These are phyloP conservation scores for Onygena corvina DNA, from an alignment of 2,329 filamentous ascomycete species.

Conservation along the genomic window DNA sequence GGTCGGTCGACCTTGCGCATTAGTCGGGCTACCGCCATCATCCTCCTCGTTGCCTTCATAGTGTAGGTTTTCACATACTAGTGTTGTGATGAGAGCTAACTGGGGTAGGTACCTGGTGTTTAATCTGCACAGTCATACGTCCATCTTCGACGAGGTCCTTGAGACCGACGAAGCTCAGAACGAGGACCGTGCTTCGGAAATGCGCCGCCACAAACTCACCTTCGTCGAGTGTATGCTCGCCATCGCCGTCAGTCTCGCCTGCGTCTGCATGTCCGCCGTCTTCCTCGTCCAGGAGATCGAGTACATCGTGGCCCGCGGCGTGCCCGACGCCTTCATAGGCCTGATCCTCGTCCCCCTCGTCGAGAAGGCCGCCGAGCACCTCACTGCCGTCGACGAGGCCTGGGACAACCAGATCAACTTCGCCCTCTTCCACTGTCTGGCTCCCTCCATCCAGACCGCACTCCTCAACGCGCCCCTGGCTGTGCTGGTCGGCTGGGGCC, in stretches of 20 bases:
- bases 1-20: constrained; percentile 55
- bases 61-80: constrained; percentile 56
- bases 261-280: constrained; percentile 63
- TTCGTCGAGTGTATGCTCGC: constrained; percentile 53
- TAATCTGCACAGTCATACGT: constrained; percentile 61
- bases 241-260: constrained; percentile 55
- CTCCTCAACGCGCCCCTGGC: constrained; percentile 68
- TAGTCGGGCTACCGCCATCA: constrained; percentile 57
- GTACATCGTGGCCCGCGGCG: constrained; percentile 54
- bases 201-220: constrained; percentile 37
- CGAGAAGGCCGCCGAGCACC: constrained; percentile 68
- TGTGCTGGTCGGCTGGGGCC: constrained; percentile 68
- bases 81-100: too few species aligned
- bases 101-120: constrained; percentile 51
- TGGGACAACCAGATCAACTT: constrained; percentile 56
- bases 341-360: constrained; percentile 68
- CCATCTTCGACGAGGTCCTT: constrained; percentile 52
- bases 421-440: constrained; percentile 69
- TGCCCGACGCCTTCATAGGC: constrained; percentile 72
- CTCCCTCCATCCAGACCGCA: constrained; percentile 71
- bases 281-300: constrained; percentile 68
- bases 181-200: constrained; percentile 18
- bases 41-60: constrained; percentile 61
- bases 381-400: constrained; percentile 68
- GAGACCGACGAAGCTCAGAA: constrained; percentile 15